phyloP scores from a whole-genome alignment of 257 asterid species.

The Nicotiana obtusifolia region DNA sequence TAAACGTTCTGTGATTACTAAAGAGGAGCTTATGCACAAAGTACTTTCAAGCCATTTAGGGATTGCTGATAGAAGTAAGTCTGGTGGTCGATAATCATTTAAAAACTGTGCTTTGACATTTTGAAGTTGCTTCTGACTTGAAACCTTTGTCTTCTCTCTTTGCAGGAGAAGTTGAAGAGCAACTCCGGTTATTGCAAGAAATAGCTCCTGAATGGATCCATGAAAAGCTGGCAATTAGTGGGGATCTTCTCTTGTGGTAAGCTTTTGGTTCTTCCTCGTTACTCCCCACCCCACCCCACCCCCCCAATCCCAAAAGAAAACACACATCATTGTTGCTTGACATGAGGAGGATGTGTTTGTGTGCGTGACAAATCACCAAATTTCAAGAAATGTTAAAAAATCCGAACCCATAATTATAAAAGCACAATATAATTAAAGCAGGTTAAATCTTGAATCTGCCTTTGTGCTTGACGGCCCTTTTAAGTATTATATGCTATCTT shows the following conservation, averaged over 20 bases:
- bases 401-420: background rate
- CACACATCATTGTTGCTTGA: background rate
- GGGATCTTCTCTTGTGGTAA: constrained; percentile 66
- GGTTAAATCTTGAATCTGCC: background rate
- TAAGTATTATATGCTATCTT: background rate
- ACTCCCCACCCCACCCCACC: background rate
- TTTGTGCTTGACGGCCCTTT: background rate
- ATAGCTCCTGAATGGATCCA: constrained; percentile 83
- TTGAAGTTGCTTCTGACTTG: background rate
- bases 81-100: background rate
- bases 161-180: constrained; percentile 75
- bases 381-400: too few species aligned
- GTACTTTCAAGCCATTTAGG: constrained; percentile 39
- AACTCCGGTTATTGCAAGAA: constrained; percentile 61
- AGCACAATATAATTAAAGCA: background rate
- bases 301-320: too few species aligned
- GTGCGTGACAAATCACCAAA: too few species aligned
- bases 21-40: constrained; percentile 62
- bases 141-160: constrained; percentile 4
- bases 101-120: background rate
- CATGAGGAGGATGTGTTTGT: too few species aligned
- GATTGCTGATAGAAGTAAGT: constrained; percentile 54
- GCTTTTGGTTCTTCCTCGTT: constrained; percentile 5
- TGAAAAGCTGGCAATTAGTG: constrained; percentile 49
- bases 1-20: constrained; percentile 55